phyloP scores from a whole-genome alignment of 179 eudicot species.

The Spergularia azorica region DNA sequence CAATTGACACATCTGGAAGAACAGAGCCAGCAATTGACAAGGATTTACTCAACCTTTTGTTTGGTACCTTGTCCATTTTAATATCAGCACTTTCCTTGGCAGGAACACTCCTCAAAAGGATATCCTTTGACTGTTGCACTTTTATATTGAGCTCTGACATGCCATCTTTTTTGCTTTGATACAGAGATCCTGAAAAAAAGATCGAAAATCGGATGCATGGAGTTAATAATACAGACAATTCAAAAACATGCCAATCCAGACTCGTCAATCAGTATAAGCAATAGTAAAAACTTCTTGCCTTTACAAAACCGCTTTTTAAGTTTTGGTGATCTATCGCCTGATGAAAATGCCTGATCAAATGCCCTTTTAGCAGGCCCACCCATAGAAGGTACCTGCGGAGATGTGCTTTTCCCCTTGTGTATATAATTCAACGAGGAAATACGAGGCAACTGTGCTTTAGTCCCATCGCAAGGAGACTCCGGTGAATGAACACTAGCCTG shows the following conservation, averaged over 20 bases:
- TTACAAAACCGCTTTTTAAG: conserved; percentile 18
- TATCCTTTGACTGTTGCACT: conserved; percentile 7
- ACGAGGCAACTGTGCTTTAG: conserved; percentile 9
- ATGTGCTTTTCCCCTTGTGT: conserved; percentile 14
- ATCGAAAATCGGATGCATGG: not conserved
- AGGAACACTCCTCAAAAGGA: conserved; percentile 12
- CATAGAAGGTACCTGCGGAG: conserved; percentile 22
- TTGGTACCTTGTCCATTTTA: conserved; percentile 10
- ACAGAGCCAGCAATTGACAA: conserved; percentile 28
- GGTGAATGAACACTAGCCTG: conserved; percentile 11
- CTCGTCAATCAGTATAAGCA: conserved; percentile 16
- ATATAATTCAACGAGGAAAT: conserved; percentile 26
- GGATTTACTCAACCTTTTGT: conserved; percentile 29
- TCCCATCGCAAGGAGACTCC: conserved; percentile 17
- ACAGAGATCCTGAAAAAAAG: conserved; percentile 27
- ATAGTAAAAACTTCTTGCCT: conserved; percentile 32
- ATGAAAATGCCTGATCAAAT: conserved; percentile 24
- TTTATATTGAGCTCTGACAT: conserved; percentile 20
- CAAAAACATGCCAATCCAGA: conserved; percentile 8
- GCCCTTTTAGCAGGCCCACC: conserved; percentile 22
- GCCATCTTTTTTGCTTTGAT: conserved; percentile 17
- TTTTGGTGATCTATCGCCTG: conserved; percentile 27
- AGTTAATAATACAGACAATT: conserved; percentile 10
- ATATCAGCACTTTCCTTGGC: conserved; percentile 13
- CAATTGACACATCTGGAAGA: conserved; percentile 17